Evolutionary conservation across 495 filamentous ascomycete species (phyloP).

Genomic region (Terfezia boudieri): DNA sequence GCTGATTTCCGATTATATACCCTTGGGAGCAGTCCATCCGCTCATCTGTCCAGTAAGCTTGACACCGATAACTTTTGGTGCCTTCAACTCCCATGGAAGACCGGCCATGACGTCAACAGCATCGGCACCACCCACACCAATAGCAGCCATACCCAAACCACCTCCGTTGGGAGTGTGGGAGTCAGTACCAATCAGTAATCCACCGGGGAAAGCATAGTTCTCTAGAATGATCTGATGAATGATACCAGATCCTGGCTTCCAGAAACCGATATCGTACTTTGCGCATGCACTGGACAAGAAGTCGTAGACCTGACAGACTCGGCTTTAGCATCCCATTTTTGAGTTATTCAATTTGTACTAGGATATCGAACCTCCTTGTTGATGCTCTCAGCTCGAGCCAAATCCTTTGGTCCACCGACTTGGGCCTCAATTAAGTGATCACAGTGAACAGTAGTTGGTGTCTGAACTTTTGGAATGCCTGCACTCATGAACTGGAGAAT

Average conservation of each 20-base stretch:
- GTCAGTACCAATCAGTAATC: conserved; percentile 94
- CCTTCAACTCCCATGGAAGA: conserved; percentile 95
- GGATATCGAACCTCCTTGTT: conserved; percentile 56
- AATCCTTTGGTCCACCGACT: conserved; percentile 81
- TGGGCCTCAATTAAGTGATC: conserved; percentile 99
- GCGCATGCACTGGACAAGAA: conserved; percentile 87
- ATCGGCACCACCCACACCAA: conserved; percentile 97
- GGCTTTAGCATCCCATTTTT: neutral
- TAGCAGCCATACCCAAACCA: conserved; percentile 86
- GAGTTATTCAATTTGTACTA: neutral
- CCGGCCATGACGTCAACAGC: conserved; percentile 98
- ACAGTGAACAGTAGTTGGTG: conserved; percentile 92
- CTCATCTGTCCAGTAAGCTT: conserved; percentile 73
- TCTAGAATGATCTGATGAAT: conserved; percentile 98
- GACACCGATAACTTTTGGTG: conserved; percentile 91
- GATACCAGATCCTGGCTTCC: conserved; percentile 95
- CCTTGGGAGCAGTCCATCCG: conserved; percentile 89
- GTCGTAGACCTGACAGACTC: conserved; percentile 46
- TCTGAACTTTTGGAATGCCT: conserved; percentile 81
- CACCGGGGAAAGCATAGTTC: conserved; percentile 98
- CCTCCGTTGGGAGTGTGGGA: conserved; percentile 97
- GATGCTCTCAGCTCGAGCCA: conserved; percentile 70
- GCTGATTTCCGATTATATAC: conserved; percentile 17
- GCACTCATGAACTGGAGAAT: conserved; percentile 99
- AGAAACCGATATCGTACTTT: conserved; percentile 99